phyloP scores from a whole-genome alignment of 305 asterid genomes.

The Solanum aculeatissimum region DNA sequence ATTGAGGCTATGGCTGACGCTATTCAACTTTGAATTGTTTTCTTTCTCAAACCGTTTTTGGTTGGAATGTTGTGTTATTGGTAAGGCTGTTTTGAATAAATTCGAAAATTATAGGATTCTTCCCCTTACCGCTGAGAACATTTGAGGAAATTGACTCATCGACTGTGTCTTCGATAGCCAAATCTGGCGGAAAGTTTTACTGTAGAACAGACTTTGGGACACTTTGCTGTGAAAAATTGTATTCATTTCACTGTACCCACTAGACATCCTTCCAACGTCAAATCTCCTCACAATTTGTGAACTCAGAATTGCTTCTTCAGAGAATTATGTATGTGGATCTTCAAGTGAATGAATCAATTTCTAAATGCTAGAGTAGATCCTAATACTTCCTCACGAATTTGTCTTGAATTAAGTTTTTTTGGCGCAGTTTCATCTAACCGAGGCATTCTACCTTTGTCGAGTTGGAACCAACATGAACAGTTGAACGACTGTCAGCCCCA shows the following conservation, averaged over 20 bases:
- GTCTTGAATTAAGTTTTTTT: no score
- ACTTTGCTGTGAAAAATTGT: neutral
- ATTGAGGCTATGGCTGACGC: conserved; percentile 2
- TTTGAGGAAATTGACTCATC: neutral
- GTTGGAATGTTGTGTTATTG: neutral
- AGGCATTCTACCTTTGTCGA: no score
- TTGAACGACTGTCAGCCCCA: no score
- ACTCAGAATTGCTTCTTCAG: neutral
- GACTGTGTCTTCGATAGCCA: neutral
- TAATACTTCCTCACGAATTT: neutral
- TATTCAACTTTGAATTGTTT: neutral
- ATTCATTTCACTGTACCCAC: neutral
- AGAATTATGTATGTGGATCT: neutral
- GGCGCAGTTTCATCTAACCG: no score
- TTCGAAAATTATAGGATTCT: neutral
- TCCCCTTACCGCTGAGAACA: neutral
- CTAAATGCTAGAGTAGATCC: no score
- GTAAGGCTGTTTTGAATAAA: neutral
- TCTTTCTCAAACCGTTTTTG: neutral
- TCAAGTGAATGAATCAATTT: no score
- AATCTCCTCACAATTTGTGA: neutral
- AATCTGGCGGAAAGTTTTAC: neutral
- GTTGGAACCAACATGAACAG: no score
- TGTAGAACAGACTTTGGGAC: neutral
- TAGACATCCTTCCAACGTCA: neutral